Evolutionary conservation across 805 yeast genomes (phyloP), one percentile per base, ranked within the genome.

Genomic region (Pichia cabralensis): DNA sequence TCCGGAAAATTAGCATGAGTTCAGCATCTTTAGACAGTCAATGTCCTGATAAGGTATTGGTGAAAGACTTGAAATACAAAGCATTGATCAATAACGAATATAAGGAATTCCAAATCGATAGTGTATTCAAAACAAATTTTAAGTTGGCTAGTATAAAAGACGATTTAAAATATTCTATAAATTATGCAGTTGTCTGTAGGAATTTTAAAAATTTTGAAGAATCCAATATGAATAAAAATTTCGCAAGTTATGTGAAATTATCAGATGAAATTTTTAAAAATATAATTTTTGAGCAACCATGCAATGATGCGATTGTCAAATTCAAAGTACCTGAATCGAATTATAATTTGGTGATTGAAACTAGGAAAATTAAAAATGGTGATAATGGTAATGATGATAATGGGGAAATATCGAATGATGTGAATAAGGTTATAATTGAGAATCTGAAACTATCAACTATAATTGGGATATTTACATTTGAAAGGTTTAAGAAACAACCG

Each of bases 381-480:
- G n/a, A n/a, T n/a, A n/a, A n/a, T n/a, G n/a, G n/a, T n/a, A n/a
- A n/a, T n/a, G n/a, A n/a, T n/a, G n/a, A n/a, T n/a, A n/a, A n/a
- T n/a, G n/a, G n/a, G n/a, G n/a, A n/a, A n/a, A n/a, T n/a, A n/a
- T n/a, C n/a, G 22, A 20, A 20, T 20, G 9, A 20, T 7, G 8
- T 20, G 9, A 31, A 25, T 33, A 15, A 28, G 3, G 10, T 40
- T 24, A 6, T 13, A 15, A 23, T 44, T 13, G 3, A 28, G 5
- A 31, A 35, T 26, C 9, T 38, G 8, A 26, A 36, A 8, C 8
- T 42, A 3, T 31, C 33, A 32, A 79, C 95, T 0, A 64, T 88
- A n/a, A 81, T 92, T 45, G 99, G 98, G 5, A 92, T 92, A 7
- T 89, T 86, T 61, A 80, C 86, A 2, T 83, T 86, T 58, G 99